A percentile compares a stretch with the other conserved stretches of the same genome.
These are phyloP conservation scores for Mortierella alpina DNA, from an alignment of 192 early-diverging fungal genomes.

Conservation along the genomic window DNA sequence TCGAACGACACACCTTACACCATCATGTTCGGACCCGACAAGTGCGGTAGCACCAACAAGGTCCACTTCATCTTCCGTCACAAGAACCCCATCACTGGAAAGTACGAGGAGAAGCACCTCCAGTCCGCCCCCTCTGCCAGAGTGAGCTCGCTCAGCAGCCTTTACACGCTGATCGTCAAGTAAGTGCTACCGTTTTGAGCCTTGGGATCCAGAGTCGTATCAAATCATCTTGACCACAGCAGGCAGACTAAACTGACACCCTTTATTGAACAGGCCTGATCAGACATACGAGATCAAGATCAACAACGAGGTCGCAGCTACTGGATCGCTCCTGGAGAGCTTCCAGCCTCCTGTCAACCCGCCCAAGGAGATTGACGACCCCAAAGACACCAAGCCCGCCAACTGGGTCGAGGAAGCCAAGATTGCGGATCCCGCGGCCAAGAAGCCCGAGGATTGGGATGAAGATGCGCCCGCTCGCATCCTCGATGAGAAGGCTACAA, in stretches of 20 bases:
- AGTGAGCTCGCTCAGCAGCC: conserved; percentile 69
- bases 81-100: conserved; percentile 84
- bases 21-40: conserved; percentile 95
- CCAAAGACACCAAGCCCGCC: conserved; percentile 80
- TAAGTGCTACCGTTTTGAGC: conserved; percentile 13
- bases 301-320: conserved; percentile 71
- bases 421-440: conserved; percentile 78
- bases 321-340: conserved; percentile 80
- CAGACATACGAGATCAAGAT: conserved; percentile 84
- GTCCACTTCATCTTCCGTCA: conserved; percentile 95
- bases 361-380: conserved; percentile 81
- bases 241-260: not conserved
- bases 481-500: conserved; percentile 79
- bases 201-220: not conserved
- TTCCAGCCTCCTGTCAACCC: conserved; percentile 91
- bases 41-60: conserved; percentile 89
- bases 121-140: conserved; percentile 74
- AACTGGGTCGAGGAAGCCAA: conserved; percentile 91
- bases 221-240: not conserved
- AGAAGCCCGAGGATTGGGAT: conserved; percentile 70
- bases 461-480: conserved; percentile 88
- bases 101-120: conserved; percentile 89
- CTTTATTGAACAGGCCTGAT: conserved; percentile 65
- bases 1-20: conserved; percentile 87
- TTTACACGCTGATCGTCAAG: conserved; percentile 88